Conservation (phyloP, 768 basidiomycete species). For the Suillus spraguei region DNA sequence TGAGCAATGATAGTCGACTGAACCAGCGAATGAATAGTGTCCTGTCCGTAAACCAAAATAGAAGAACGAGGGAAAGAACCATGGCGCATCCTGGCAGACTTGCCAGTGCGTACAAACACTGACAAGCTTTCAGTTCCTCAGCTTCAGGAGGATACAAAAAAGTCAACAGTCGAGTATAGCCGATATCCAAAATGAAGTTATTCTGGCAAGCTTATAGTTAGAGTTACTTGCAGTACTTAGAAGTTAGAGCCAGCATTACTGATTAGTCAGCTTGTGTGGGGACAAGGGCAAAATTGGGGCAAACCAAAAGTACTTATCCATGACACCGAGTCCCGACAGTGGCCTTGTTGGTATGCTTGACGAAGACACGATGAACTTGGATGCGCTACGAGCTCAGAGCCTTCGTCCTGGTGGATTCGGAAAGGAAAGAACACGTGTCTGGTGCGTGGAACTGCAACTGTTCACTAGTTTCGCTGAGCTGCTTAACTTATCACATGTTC, state of each 20-base stretch:
- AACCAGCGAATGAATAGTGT: slow-evolving; percentile 65
- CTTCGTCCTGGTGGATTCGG: slow-evolving; percentile 68
- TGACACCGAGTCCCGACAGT: neutral
- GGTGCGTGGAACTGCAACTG: slow-evolving; percentile 41
- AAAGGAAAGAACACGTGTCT: slow-evolving; percentile 52
- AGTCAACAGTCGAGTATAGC: neutral
- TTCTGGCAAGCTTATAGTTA: neutral
- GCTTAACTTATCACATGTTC: slow-evolving; percentile 24
- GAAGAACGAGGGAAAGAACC: slow-evolving; percentile 65
- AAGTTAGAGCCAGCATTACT: neutral
- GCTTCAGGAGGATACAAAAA: neutral
- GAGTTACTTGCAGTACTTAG: neutral
- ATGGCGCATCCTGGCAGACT: slow-evolving; percentile 22
- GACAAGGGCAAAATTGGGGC: neutral
- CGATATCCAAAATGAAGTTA: neutral
- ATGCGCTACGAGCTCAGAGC: slow-evolving; percentile 46
- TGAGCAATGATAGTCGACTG: slow-evolving; percentile 75
- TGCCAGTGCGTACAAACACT: neutral
- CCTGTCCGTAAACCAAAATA: slow-evolving; percentile 62
- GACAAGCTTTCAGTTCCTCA: neutral
- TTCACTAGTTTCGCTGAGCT: slow-evolving; percentile 13
- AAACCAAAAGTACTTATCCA: neutral
- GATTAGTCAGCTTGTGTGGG: neutral
- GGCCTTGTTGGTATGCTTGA: neutral
- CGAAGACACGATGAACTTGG: slow-evolving; percentile 37